Conservation (phyloP, 305 asterid species). For the Plantago rigida region DNA sequence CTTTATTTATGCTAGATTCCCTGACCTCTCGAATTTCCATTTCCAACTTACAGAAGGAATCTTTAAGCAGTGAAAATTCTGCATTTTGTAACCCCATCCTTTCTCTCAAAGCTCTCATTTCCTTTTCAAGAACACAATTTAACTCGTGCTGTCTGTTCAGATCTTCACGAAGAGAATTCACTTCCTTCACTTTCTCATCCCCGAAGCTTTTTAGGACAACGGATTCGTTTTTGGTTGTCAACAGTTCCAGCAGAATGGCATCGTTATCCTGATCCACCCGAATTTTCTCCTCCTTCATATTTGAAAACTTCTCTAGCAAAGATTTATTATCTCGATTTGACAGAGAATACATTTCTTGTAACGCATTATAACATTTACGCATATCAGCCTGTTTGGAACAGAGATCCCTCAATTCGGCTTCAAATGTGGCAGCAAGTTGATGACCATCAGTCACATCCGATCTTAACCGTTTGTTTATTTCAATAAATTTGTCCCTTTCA, state of each 20-base stretch:
- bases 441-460: constrained; percentile 34
- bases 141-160: constrained; percentile 37
- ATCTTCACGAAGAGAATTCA: constrained; percentile 38
- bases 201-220: constrained; percentile 37
- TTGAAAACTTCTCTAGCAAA: constrained; percentile 41
- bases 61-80: constrained; percentile 45
- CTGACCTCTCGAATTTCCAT: constrained; percentile 40
- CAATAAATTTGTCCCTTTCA: constrained; percentile 43
- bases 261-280: constrained; percentile 42
- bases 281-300: constrained; percentile 46
- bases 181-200: constrained; percentile 44
- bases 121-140: constrained; percentile 37
- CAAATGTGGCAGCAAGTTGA: constrained; percentile 31
- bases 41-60: constrained; percentile 45
- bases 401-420: constrained; percentile 49
- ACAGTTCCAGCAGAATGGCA: constrained; percentile 42
- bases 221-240: constrained; percentile 39
- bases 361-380: constrained; percentile 34
- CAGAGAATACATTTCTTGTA: constrained; percentile 37
- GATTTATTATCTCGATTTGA: constrained; percentile 44
- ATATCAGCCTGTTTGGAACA: constrained; percentile 35
- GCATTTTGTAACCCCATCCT: constrained; percentile 46
- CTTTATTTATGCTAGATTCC: constrained; percentile 43
- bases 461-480: constrained; percentile 41
- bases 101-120: constrained; percentile 33